Percentiles rank a stretch among this genome's conserved stretches.
Evolutionary conservation across 352 stramenopile species (phyloP).

Genomic region (Phytopythium sindhum): DNA sequence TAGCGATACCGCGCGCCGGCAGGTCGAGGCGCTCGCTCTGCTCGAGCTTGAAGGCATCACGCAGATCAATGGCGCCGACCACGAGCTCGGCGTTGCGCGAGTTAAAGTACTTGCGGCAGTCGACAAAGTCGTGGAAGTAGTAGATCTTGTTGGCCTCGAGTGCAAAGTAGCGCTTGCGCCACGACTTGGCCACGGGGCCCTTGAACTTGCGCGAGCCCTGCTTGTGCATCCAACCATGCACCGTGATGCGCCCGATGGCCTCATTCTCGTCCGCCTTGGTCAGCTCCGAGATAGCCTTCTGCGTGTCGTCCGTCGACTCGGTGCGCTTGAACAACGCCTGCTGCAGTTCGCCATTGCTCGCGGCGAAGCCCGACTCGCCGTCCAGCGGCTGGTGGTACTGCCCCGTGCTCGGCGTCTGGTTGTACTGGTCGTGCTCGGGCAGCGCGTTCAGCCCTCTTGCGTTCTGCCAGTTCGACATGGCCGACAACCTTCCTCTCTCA

Average conservation of each 20-base stretch:
- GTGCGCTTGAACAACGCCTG: constrained; percentile 16
- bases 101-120: constrained; percentile 86
- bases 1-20: constrained; percentile 58
- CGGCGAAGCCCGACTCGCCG: constrained; percentile 16
- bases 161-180: constrained; percentile 81
- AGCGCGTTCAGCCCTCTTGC: constrained; percentile 13
- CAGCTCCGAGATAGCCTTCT: constrained; percentile 64
- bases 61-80: constrained; percentile 70
- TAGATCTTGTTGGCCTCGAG: constrained; percentile 83
- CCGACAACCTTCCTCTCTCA: not conserved
- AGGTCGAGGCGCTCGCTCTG: constrained; percentile 74
- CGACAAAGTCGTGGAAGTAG: constrained; percentile 83
- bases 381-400: constrained; percentile 25
- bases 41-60: constrained; percentile 76
- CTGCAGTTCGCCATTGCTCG: constrained; percentile 23
- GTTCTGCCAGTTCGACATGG: constrained; percentile 13
- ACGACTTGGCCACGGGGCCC: constrained; percentile 74
- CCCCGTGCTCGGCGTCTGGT: constrained; percentile 21
- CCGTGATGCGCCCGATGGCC: constrained; percentile 57
- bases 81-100: constrained; percentile 73
- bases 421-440: constrained; percentile 31
- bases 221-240: constrained; percentile 86
- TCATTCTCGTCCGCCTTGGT: constrained; percentile 49
- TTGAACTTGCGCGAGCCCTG: constrained; percentile 81
- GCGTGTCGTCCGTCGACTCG: constrained; percentile 33